Evolutionary conservation across 1,284 basidiomycete genomes (phyloP), one percentile per base, ranked within the genome.

Genomic region (Ganoderma sinense): DNA sequence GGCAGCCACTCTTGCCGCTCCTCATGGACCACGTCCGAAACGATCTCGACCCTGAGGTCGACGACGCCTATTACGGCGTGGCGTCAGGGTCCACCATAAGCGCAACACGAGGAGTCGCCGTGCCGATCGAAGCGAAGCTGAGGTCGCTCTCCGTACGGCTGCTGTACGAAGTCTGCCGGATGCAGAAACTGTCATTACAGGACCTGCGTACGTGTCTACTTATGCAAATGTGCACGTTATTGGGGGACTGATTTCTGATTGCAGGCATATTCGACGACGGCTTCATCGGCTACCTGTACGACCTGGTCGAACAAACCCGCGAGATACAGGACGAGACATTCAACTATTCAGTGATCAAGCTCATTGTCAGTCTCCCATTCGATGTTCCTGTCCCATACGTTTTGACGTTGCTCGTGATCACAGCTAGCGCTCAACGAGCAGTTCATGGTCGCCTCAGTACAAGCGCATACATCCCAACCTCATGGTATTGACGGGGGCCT

Each of bases 391-490:
- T 64, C n/a, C 14, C 39, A 39, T 40, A 29, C 3, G 2, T 41
- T 10, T 13, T 56, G n/a, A 55, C 36, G 23, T 13, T 18, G 8
- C 36, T 18, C 2, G 23, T n/a, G 13, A 59, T 58, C 71, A 6
- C 71, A 96, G 94, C 91, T 96, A 53, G 94, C 97, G 0, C 86
- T 99, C 51, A 99, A 99, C 78, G 97, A 99, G 81, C 97, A 99
- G 81, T 99, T 98, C 83, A 99, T 99, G 97, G 96, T 99, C 11
- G 91, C 89, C 2, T 84, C 84, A 20, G 73, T 88, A 62, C 82
- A 81, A 61, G 80, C 78, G 18, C 77, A 79, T 59, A 70, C 75
- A 11, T 69, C 74, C n/a, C 70, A 71, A 23, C 56, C 67, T 2
- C 66, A 73, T 64, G 23, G 62, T 61, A 69, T 71, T 64, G 23